A percentile compares a stretch with the other conserved stretches of the same genome.
These are phyloP conservation scores for Amauroascus niger DNA, from an alignment of 2,329 filamentous ascomycete genomes.

Conservation along the genomic window DNA sequence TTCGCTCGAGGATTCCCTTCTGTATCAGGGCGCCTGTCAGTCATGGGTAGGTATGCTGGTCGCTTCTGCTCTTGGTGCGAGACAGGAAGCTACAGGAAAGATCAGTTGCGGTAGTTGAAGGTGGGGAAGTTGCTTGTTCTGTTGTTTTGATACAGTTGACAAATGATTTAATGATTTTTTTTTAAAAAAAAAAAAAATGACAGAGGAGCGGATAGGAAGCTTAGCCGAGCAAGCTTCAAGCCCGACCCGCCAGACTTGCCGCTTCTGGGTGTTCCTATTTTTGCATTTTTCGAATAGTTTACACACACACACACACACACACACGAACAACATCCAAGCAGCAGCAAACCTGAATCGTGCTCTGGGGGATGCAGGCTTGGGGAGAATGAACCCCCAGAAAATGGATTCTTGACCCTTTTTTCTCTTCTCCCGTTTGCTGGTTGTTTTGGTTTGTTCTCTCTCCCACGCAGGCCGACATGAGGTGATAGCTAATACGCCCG, in stretches of 20 bases:
- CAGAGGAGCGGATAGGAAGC: slow-evolving; percentile 20
- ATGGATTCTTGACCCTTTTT: not conserved
- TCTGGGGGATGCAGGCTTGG: too few relatives aligned
- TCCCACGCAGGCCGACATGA: not conserved
- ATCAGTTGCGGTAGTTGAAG: not conserved
- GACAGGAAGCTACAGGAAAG: too few relatives aligned
- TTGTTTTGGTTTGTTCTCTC: not conserved
- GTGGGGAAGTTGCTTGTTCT: not conserved
- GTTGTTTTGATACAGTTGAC: not conserved
- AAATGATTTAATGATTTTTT: too few relatives aligned
- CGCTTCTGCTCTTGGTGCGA: slow-evolving; percentile 12
- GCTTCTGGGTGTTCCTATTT: too few relatives aligned
- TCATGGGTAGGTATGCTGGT: slow-evolving; percentile 42
- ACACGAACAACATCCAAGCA: too few relatives aligned
- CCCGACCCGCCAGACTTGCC: slow-evolving; percentile 22
- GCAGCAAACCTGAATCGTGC: too few relatives aligned
- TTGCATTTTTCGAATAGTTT: too few relatives aligned
- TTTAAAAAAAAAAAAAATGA: not conserved
- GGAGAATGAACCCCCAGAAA: not conserved
- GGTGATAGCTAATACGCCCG: too few relatives aligned
- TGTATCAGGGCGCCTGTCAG: slow-evolving; percentile 47
- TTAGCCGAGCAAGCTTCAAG: slow-evolving; percentile 18
- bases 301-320: too few relatives aligned
- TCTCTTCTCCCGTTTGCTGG: not conserved
- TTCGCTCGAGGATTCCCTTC: slow-evolving; percentile 44